These are phyloP conservation scores for Leccinum obscurum DNA, from an alignment of 768 basidiomycete genomes.

Conservation along the genomic window DNA sequence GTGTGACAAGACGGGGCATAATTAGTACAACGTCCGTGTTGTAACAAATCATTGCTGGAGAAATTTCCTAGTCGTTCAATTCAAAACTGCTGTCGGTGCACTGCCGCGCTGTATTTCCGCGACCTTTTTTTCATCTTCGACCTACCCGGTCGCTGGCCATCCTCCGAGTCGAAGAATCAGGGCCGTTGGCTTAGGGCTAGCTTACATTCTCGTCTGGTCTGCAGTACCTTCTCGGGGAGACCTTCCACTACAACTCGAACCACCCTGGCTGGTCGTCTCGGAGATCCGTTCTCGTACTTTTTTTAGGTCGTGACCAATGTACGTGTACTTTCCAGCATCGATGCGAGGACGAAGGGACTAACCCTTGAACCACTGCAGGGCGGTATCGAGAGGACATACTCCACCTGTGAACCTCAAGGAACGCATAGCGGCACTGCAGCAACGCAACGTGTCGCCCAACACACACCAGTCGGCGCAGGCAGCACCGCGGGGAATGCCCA, in stretches of 20 bases:
- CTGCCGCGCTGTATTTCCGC: not conserved
- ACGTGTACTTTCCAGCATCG: conserved; percentile 3
- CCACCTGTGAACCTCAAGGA: conserved; percentile 65
- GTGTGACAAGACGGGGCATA: conserved; percentile 8
- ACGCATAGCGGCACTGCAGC: conserved; percentile 80
- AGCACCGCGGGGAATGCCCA: conserved; percentile 30
- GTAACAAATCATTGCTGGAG: not conserved
- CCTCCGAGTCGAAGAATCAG: conserved; percentile 12
- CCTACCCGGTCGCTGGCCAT: conserved; percentile 1
- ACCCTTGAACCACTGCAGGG: conserved; percentile 23
- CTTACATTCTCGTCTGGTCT: conserved; percentile 10
- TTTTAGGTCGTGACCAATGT: conserved; percentile 23
- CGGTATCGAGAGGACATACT: conserved; percentile 27
- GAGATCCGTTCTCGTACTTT: conserved; percentile 7
- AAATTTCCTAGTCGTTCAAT: not conserved
- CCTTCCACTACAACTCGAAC: conserved; percentile 9
- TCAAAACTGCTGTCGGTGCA: not conserved
- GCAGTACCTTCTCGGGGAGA: conserved; percentile 6
- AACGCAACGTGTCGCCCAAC: conserved; percentile 39
- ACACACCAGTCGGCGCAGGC: conserved; percentile 37
- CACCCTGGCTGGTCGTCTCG: conserved; percentile 26
- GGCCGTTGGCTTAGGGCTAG: conserved; percentile 3
- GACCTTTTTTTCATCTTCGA: not conserved
- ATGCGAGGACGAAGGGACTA: conserved; percentile 9
- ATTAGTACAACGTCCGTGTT: conserved; percentile 7